Evolutionary conservation across 495 filamentous ascomycete genomes (phyloP).

Genomic region (Chaetomium fimeti): DNA sequence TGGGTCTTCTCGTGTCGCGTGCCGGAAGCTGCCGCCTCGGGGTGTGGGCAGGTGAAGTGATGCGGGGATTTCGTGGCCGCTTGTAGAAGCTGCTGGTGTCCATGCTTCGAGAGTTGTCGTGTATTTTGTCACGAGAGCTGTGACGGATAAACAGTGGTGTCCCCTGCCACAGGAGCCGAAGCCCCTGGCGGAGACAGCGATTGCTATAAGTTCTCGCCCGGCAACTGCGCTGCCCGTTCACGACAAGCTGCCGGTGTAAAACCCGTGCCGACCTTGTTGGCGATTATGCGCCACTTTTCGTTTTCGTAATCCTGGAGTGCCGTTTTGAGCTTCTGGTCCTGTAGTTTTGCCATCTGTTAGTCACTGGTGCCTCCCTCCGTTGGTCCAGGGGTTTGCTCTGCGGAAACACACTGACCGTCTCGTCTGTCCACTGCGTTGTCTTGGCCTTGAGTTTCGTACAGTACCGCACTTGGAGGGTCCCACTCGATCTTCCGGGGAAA

Average conservation of each 20-base stretch:
- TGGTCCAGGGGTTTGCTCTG: background rate
- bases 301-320: constrained; percentile 86
- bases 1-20: background rate
- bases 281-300: constrained; percentile 84
- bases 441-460: constrained; percentile 92
- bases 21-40: background rate
- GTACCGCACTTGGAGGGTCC: constrained; percentile 88
- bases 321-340: constrained; percentile 75
- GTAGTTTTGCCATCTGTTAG: constrained; percentile 26
- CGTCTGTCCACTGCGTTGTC: constrained; percentile 87
- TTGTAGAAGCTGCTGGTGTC: background rate
- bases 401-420: constrained; percentile 63
- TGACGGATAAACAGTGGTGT: constrained; percentile 46
- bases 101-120: too few species aligned
- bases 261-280: constrained; percentile 80
- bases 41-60: background rate
- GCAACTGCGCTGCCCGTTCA: constrained; percentile 67
- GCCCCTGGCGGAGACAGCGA: constrained; percentile 53
- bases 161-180: constrained; percentile 53
- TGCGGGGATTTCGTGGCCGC: background rate
- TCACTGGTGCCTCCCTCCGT: background rate
- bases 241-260: constrained; percentile 82
- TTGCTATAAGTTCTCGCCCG: constrained; percentile 54
- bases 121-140: constrained; percentile 36
- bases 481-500: constrained; percentile 83